Evolutionary conservation across 1,284 basidiomycete genomes (phyloP).

Genomic region (Tilletia setariae): DNA sequence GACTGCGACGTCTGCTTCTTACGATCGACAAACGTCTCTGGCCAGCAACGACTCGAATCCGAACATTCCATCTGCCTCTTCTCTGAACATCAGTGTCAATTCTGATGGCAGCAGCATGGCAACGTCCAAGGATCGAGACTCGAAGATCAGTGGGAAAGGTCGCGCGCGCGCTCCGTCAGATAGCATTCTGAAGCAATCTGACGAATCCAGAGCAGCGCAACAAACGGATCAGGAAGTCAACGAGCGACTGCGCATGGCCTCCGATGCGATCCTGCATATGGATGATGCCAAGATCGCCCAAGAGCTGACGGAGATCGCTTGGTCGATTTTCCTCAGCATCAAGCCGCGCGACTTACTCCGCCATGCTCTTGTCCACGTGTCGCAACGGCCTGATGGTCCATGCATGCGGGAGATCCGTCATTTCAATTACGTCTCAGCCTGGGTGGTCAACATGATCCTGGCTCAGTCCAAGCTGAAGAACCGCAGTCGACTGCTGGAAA

Average conservation of each 20-base stretch:
- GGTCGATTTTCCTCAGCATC: conserved; percentile 42
- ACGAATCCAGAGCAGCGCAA: conserved; percentile 18
- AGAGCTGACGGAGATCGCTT: conserved; percentile 44
- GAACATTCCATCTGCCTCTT: neutral
- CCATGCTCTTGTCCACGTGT: conserved; percentile 40
- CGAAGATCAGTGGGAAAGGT: too few relatives aligned
- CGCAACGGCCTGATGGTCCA: conserved; percentile 34
- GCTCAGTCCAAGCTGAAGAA: conserved; percentile 42
- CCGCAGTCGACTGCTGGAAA: conserved; percentile 44
- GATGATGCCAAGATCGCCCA: conserved; percentile 40
- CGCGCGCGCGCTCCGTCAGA: neutral
- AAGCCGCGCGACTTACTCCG: conserved; percentile 43
- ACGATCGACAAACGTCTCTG: conserved; percentile 5
- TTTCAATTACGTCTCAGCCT: conserved; percentile 49
- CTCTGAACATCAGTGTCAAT: neutral
- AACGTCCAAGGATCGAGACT: too few relatives aligned
- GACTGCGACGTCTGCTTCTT: conserved; percentile 13
- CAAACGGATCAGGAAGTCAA: too few relatives aligned
- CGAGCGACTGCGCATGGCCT: conserved; percentile 31
- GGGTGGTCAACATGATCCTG: conserved; percentile 48
- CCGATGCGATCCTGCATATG: conserved; percentile 38
- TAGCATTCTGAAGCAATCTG: neutral
- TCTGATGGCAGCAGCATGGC: neutral
- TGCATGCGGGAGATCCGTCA: conserved; percentile 44
- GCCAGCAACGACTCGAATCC: conserved; percentile 1